Conservation (phyloP, 1,139 yeast species). For the Casaregolazyma lundiana region DNA sequence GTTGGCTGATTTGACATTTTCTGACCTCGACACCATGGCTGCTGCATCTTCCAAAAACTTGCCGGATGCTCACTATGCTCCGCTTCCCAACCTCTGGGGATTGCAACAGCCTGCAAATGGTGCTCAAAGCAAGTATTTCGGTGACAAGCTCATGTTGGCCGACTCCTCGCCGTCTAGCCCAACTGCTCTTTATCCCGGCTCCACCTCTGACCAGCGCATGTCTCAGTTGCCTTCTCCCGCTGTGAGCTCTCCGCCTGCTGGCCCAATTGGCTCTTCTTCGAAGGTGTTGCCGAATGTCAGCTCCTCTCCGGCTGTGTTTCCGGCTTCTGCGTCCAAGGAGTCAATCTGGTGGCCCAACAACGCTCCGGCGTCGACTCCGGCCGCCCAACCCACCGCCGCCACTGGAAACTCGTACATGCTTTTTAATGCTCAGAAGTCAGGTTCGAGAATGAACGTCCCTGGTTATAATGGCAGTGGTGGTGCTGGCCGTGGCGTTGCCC, state of each 20-base stretch:
- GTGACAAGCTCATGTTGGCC: background rate
- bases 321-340: slow-evolving; percentile 13
- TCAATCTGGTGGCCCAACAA: slow-evolving; percentile 12
- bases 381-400: slow-evolving; percentile 8
- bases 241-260: slow-evolving; percentile 8
- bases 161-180: background rate
- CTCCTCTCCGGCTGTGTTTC: slow-evolving; percentile 10
- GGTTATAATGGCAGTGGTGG: slow-evolving; percentile 2
- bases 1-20: background rate
- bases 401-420: slow-evolving; percentile 7
- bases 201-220: slow-evolving; percentile 13
- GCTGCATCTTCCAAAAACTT: slow-evolving; percentile 15
- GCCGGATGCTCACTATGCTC: slow-evolving; percentile 22
- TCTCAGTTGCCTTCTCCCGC: slow-evolving; percentile 12
- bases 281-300: slow-evolving; percentile 10
- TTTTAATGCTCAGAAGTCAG: background rate
- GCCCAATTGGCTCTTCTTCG: slow-evolving; percentile 13
- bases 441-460: background rate
- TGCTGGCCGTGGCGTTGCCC: slow-evolving; percentile 2
- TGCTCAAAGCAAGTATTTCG: slow-evolving; percentile 13
- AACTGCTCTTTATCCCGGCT: background rate
- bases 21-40: slow-evolving; percentile 13
- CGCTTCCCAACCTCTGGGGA: slow-evolving; percentile 28
- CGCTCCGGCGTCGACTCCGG: slow-evolving; percentile 3
- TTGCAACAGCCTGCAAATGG: slow-evolving; percentile 10